A percentile compares a stretch with the other conserved stretches of the same genome.
Conservation (phyloP, 163 green algal genomes). For the Scenedesmus sp. region DNA sequence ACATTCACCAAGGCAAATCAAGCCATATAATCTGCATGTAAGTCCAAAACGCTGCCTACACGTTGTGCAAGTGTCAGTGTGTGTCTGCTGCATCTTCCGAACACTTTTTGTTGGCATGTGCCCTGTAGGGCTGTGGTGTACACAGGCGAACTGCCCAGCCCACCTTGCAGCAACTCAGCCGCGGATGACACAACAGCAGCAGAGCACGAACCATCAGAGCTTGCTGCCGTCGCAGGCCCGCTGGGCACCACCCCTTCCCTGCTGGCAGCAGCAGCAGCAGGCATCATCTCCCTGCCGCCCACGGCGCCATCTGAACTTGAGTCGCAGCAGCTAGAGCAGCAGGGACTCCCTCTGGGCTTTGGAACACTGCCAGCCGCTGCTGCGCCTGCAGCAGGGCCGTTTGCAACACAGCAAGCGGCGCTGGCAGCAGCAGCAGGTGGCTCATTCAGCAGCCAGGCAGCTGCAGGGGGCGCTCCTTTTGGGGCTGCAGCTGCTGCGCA, state of each 20-base stretch:
- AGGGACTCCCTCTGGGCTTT: background rate
- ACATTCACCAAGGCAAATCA: background rate
- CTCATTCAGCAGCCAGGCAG: background rate
- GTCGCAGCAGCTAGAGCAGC: background rate
- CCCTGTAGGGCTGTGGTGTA: background rate
- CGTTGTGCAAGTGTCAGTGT: background rate
- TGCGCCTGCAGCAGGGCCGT: background rate
- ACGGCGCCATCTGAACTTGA: background rate
- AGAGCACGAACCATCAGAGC: background rate
- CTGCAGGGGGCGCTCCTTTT: background rate
- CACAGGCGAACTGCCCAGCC: background rate
- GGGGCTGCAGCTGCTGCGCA: background rate
- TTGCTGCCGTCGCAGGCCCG: background rate
- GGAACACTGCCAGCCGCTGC: background rate
- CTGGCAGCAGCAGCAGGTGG: background rate
- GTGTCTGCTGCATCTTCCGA: background rate
- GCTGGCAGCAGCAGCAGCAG: background rate
- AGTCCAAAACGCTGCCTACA: background rate
- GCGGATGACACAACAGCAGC: background rate
- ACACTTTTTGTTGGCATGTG: background rate
- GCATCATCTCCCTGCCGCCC: background rate
- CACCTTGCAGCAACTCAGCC: background rate
- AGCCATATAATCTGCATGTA: background rate
- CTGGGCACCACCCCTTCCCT: background rate
- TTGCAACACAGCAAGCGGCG: background rate